phyloP scores from a whole-genome alignment of 1,284 basidiomycete species.

The Rhizopogon hawkerae region DNA sequence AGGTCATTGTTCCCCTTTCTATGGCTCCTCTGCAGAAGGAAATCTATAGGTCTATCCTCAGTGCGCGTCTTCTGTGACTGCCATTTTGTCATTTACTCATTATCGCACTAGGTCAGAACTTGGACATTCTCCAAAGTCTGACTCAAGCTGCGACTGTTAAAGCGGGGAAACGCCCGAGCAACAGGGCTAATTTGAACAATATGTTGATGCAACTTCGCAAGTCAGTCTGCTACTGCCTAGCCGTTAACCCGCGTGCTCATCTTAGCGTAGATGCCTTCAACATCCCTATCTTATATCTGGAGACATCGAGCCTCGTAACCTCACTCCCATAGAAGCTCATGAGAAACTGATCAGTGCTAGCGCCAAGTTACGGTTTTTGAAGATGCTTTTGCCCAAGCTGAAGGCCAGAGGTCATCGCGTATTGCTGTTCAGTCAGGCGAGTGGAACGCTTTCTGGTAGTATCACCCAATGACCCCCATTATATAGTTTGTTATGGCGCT shows the following conservation, averaged over 20 bases:
- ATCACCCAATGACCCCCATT: constrained; percentile 1
- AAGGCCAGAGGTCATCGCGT: constrained; percentile 88
- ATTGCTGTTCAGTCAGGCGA: constrained; percentile 94
- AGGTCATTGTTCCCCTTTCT: constrained; percentile 87
- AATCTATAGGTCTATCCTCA: constrained; percentile 78
- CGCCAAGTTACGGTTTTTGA: constrained; percentile 81
- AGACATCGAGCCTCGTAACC: constrained; percentile 70
- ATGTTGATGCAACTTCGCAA: constrained; percentile 82
- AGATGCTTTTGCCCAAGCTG: constrained; percentile 77
- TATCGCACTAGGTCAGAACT: constrained; percentile 49
- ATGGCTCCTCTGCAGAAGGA: constrained; percentile 86
- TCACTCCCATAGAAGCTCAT: constrained; percentile 59
- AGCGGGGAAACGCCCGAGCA: constrained; percentile 26
- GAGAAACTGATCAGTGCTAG: constrained; percentile 78
- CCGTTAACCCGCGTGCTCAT: constrained; percentile 8
- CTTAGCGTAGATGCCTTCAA: constrained; percentile 59
- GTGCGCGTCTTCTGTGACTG: constrained; percentile 30
- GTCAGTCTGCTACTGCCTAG: constrained; percentile 32
- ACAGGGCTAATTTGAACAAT: constrained; percentile 60
- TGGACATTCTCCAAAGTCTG: constrained; percentile 55
- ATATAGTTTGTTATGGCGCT: constrained; percentile 84
- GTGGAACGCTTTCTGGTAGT: constrained; percentile 15
- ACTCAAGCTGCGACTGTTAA: constrained; percentile 33
- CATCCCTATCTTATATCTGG: constrained; percentile 85
- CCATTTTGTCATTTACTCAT: constrained; percentile 5